Evolutionary conservation across 495 filamentous ascomycete species (phyloP), one percentile per base, ranked within the genome.

Genomic region (Penicillium silybi): DNA sequence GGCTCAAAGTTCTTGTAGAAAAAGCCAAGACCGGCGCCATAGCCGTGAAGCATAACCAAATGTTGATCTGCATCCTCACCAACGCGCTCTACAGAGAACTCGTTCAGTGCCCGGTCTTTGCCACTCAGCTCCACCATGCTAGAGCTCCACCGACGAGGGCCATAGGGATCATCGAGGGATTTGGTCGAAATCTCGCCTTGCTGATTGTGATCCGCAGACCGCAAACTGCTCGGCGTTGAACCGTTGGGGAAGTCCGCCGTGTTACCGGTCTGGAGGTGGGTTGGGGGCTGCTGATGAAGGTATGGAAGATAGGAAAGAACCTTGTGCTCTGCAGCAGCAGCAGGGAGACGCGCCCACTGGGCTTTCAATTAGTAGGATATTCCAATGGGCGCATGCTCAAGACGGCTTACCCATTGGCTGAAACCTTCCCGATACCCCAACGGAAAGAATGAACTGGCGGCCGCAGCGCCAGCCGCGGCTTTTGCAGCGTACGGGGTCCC

Each of bases 1-100:
- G 84, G 83, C 63, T 97, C 93, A 49, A 95, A 97, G 62, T 97
- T 97, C 67, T 91, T 89, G 74, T 97, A 98, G 75, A 96, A 98
- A 65, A 97, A 97, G 4, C 90, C 93, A 3, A 98, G 73, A 0
- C 93, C 93, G 1, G 93, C 93, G 35, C 95, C 95, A 68, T 97
- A 97, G 34, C 93, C 93, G 64, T 98, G 93, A 11, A 98, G 75
- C 85, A 98, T 96, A 18, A 98, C 92, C n/a, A 98, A 75, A 50
- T 92, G 91, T 44, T 92, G 82, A 10, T 87, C 84, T 6, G 82
- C 78, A 26, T 81, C 69, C 54, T 97, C 93, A 20, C 82, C 87
- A 3, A 88, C 69, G 44, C 93, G 80, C 65, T 96, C 91, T 1
- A 98, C 83, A 7, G 86, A 87, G 70, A 97, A 92, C 63, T 98